phyloP scores from a whole-genome alignment of 192 early-diverging fungal species.

The Diversispora epigaea region DNA sequence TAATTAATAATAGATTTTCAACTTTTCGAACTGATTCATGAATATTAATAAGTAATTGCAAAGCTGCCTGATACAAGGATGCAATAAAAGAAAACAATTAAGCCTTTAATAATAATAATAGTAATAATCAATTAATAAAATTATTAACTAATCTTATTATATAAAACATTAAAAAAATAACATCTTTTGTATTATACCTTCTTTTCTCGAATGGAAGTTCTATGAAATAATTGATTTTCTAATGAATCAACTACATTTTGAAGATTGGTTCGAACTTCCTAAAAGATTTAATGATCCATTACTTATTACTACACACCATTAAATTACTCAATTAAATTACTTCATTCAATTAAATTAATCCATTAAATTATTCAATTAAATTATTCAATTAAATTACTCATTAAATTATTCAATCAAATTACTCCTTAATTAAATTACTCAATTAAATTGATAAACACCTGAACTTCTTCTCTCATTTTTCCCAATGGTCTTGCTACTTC shows the following conservation, averaged over 20 bases:
- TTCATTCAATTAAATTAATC: too few species aligned
- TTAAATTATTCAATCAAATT: too few species aligned
- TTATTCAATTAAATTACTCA: too few species aligned
- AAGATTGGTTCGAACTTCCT: constrained; percentile 56
- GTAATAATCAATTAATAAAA: too few species aligned
- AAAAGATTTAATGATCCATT: neutral
- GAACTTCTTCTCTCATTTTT: constrained; percentile 60
- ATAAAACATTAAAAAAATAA: neutral
- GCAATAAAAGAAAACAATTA: neutral
- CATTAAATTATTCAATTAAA: neutral
- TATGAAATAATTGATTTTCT: constrained; percentile 57
- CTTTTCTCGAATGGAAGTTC: constrained; percentile 64
- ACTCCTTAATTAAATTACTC: neutral
- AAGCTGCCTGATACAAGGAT: constrained; percentile 43
- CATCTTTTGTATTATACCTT: constrained; percentile 50
- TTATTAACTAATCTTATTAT: too few species aligned
- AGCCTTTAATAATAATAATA: neutral
- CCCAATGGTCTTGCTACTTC: constrained; percentile 59
- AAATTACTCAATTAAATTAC: too few species aligned
- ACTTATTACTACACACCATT: neutral
- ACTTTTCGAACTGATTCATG: constrained; percentile 77
- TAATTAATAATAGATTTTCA: constrained; percentile 66
- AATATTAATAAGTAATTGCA: constrained; percentile 74
- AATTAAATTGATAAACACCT: constrained; percentile 42
- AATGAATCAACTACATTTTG: constrained; percentile 54